These are phyloP conservation scores for Grosmannia huntii DNA, from an alignment of 2,329 filamentous ascomycete genomes.

Conservation along the genomic window DNA sequence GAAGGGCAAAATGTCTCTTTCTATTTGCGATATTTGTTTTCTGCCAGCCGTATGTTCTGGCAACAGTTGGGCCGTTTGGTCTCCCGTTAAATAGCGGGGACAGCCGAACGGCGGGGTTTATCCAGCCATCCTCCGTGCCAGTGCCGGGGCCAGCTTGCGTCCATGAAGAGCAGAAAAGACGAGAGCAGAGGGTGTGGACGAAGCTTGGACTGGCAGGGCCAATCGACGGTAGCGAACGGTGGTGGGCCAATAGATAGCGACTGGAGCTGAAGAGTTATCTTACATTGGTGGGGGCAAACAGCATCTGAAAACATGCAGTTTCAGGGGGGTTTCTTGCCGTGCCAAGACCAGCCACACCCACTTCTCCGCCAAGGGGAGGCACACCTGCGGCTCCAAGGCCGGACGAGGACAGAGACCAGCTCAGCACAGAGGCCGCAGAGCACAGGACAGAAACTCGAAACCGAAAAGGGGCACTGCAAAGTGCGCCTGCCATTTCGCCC, in stretches of 20 bases:
- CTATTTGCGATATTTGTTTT: slow-evolving; percentile 1
- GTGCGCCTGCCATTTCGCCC: too few relatives aligned
- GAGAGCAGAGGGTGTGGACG: neutral
- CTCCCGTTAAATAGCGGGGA: neutral
- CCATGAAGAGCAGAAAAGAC: neutral
- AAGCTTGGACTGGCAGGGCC: neutral
- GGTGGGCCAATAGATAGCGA: neutral
- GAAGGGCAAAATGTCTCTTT: neutral
- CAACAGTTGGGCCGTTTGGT: neutral
- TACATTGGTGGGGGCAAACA: neutral
- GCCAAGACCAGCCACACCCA: neutral
- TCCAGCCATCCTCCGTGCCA: neutral
- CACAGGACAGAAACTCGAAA: neutral
- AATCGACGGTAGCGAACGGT: neutral
- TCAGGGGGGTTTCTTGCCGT: neutral
- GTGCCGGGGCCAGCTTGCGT: neutral
- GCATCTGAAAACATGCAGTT: neutral
- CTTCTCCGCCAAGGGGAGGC: neutral
- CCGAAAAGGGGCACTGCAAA: too few relatives aligned
- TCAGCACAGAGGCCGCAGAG: neutral
- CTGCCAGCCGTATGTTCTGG: neutral
- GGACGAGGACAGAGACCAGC: neutral
- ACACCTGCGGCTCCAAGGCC: neutral
- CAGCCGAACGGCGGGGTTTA: neutral
- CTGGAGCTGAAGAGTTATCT: neutral